phyloP scores from a whole-genome alignment of 768 basidiomycete genomes.

The Leucocoprinus leucothites region DNA sequence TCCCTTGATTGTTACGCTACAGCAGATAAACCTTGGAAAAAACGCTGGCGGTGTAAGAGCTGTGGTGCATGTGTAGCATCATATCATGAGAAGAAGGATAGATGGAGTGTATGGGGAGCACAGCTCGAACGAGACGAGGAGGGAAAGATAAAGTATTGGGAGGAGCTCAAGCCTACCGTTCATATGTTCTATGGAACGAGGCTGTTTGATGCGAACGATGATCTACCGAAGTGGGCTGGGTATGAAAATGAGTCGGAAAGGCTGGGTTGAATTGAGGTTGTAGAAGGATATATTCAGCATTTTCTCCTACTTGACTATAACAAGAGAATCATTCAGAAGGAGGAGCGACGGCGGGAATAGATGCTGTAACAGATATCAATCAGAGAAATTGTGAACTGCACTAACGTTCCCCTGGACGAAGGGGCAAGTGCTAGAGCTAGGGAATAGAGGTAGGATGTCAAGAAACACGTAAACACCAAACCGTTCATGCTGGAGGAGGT shows the following conservation, averaged over 20 bases:
- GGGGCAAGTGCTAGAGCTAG: neutral
- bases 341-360: neutral
- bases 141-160: constrained; percentile 51
- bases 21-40: constrained; percentile 53
- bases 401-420: neutral
- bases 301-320: neutral
- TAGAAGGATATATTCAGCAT: neutral
- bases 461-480: too few species aligned
- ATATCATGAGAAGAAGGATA: constrained; percentile 43
- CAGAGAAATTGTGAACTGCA: neutral
- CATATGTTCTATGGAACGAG: constrained; percentile 69
- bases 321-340: neutral
- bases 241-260: constrained; percentile 48
- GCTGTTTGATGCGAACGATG: constrained; percentile 54
- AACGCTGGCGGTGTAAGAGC: constrained; percentile 56
- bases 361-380: neutral
- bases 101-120: constrained; percentile 58
- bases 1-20: constrained; percentile 46
- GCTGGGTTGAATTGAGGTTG: constrained; percentile 16
- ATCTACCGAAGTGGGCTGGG: constrained; percentile 63
- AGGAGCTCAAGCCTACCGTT: constrained; percentile 53
- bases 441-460: neutral
- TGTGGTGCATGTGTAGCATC: constrained; percentile 57
- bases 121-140: constrained; percentile 50
- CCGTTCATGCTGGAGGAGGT: constrained; percentile 6